Evolutionary conservation across 2,329 filamentous ascomycete species (phyloP), one percentile per base, ranked within the genome.

Genomic region (Neonectria punicea): DNA sequence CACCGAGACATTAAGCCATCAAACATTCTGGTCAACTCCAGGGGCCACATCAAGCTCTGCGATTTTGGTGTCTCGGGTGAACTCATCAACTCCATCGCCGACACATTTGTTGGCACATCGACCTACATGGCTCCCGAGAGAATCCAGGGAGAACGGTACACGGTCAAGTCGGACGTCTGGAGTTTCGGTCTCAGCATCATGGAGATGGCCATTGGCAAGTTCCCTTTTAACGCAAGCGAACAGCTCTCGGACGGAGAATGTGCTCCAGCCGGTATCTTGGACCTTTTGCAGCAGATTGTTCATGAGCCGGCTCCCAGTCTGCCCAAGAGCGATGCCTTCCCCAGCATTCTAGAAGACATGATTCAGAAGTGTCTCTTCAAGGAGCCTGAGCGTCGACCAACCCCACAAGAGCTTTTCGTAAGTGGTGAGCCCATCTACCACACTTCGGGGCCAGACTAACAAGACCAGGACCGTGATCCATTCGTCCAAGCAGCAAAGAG

Each of bases 61-160:
- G 96, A 99, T 80, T 99, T 99, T 78, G 96, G 96, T 73, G 96
- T 99, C n/a, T 98, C 95, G 5, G 96, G 94, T 71, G 96, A 99
- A 80, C 88, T 98, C 16, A 94, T 98, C 78, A 98, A 98, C 82
- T 98, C 96, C 5, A 94, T 99, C 70, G 96, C 96, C 56, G 95
- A 98, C 77, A 99, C 96, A 1, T 99, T 99, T 75, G 96, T 99
- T 39, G 96, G 96, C 58, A 99, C 96, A 2, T 98, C 96, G 41
- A 99, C 96, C 61, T 99, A 99, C 84, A 99, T 99, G 96, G 96
- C 96, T 0, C 96, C 96, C 0, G 96, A 99, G 83, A 90, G 96
- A 79, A 99, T 99, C 72, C 94, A 98, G 79, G 96, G 96, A 67
- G 94, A 96, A 69, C 94, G 93, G 74, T 99, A 99, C 81, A 97